Evolutionary conservation across 345 rosid species (phyloP), one percentile per base, ranked within the genome.

Genomic region (Gossypium bickii): DNA sequence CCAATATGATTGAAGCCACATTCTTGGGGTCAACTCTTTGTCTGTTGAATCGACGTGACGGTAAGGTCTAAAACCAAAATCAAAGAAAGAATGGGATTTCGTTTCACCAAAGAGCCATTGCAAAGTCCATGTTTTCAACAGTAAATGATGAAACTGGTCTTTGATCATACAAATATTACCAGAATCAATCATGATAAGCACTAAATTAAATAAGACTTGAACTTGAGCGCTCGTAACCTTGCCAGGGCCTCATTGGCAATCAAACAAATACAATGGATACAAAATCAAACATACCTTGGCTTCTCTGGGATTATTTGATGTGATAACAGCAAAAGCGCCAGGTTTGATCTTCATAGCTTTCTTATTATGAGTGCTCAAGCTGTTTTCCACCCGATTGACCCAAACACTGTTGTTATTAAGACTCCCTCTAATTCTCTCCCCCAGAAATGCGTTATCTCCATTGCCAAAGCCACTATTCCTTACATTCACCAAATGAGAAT

Each of bases 1-100:
- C 99, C 64, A 95, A 73, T 85, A 95, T 89, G 83, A 95, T 81
- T 0, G 98, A 86, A 71, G 94, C 99, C 25, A 95, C 93, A 75
- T 91, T 93, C 76, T 95, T 90, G 0, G 97, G 98, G 77, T 95
- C 96, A 22, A 84, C 91, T 79, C 76, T 87, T 67, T 61, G 74
- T 76, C 92, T 86, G 74, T 84, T 88, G 44, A 87, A 77, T 76
- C 81, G 70, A 12, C 87, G 89, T 67, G 82, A 79, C 44, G 81
- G 85, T 3, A 84, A 24, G 62, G 88, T 86, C 97, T 92, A 74
- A 77, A 5, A 18, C 12, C 53, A 43, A 18, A 29, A 44, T 66
- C 70, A 66, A 6, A 44, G 53, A 66, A 44, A 65, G 20, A 18
- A 11, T 11, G 15, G 52, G 52, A 15, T 34, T 34, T 34, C 41